A percentile compares a stretch with the other conserved stretches of the same genome.
phyloP scores from a whole-genome alignment of 768 basidiomycete species.

The Pleurotus platypus region DNA sequence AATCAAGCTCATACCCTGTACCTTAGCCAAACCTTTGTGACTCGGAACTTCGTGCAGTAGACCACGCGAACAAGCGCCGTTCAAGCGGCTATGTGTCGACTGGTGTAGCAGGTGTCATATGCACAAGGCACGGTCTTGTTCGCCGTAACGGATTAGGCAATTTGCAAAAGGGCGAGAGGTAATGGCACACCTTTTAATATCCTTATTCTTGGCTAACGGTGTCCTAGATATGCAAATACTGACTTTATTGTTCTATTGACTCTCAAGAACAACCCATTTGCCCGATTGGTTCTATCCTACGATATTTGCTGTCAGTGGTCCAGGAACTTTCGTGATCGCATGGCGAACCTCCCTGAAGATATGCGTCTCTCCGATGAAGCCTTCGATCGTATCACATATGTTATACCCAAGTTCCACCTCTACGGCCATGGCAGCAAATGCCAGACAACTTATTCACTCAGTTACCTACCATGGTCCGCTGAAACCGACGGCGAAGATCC shows the following conservation, averaged over 20 bases:
- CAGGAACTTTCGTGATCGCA: constrained; percentile 4
- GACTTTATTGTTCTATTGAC: constrained; percentile 21
- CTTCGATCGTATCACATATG: background rate
- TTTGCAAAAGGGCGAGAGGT: constrained; percentile 31
- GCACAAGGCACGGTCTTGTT: constrained; percentile 27
- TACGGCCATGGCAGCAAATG: constrained; percentile 14
- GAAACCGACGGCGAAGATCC: constrained; percentile 24
- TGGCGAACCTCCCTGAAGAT: background rate
- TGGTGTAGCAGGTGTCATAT: constrained; percentile 24
- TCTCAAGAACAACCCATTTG: constrained; percentile 4
- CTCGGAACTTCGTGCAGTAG: constrained; percentile 11
- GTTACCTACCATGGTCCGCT: constrained; percentile 19
- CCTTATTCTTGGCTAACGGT: background rate
- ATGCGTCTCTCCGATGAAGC: background rate
- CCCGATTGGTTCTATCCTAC: constrained; percentile 21
- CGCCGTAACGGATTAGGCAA: constrained; percentile 23
- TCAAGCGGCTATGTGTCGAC: constrained; percentile 17
- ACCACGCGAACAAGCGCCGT: constrained; percentile 5
- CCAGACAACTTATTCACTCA: constrained; percentile 12
- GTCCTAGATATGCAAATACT: constrained; percentile 24
- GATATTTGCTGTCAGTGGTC: constrained; percentile 25
- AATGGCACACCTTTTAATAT: constrained; percentile 4
- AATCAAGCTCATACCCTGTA: background rate
- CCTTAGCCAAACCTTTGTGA: constrained; percentile 12
- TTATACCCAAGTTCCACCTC: constrained; percentile 14